Evolutionary conservation across 78 protist genomes (phyloP).

Genomic region (Monosiga brevicollis): DNA sequence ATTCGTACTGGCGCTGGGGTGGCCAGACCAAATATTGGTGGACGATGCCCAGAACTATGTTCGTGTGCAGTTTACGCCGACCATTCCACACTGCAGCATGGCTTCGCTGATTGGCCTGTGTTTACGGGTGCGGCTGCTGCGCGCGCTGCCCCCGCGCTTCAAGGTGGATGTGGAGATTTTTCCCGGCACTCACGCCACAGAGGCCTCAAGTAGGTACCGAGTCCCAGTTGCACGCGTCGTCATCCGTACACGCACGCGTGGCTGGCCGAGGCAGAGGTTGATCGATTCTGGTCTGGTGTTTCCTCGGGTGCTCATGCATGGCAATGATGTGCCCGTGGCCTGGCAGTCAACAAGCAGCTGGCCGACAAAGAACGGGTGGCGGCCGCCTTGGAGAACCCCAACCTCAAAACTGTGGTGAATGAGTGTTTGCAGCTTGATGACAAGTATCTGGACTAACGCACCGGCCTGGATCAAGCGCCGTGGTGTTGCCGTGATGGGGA

Average conservation of each 20-base stretch:
- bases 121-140: conserved; percentile 13
- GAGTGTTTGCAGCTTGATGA: conserved; percentile 21
- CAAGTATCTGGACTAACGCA: no score
- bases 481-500: no score
- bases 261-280: not conserved
- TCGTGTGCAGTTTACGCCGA: conserved; percentile 39
- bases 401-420: conserved; percentile 45
- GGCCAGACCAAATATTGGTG: no score
- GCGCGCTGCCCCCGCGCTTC: conserved; percentile 2
- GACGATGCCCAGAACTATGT: not conserved
- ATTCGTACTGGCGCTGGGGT: no score
- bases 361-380: conserved; percentile 76
- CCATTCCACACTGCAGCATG: conserved; percentile 61
- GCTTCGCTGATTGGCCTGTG: conserved; percentile 57
- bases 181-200: conserved; percentile 16
- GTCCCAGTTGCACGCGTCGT: not conserved
- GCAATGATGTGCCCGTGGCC: not conserved
- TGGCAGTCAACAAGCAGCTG: conserved; percentile 63
- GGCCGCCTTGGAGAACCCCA: conserved; percentile 65
- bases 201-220: not conserved
- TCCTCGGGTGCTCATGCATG: not conserved
- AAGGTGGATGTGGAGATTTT: conserved; percentile 14
- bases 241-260: no score
- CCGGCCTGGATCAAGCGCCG: no score
- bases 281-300: not conserved